Conservation (phyloP, 1,284 basidiomycete species). For the Rhodotorula sp. region DNA sequence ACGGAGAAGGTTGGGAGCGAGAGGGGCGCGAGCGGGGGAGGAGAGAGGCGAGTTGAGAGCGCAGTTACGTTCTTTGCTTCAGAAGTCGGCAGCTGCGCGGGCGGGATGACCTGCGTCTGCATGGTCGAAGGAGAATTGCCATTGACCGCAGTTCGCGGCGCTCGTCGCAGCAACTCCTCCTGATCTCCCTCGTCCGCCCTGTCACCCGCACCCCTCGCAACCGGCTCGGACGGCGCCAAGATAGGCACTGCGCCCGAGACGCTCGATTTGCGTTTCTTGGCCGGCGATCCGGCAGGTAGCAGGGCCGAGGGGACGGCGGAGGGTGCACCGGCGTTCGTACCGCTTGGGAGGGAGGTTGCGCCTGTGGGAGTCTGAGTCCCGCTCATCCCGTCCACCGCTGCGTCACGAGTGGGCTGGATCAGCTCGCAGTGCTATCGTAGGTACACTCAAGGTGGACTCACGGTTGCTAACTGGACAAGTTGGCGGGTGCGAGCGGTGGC, state of each 20-base stretch:
- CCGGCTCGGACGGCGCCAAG: not conserved
- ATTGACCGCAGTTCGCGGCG: not conserved
- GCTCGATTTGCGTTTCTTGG: not conserved
- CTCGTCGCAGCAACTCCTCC: too few species aligned
- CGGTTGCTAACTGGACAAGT: too few species aligned
- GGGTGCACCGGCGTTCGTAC: not conserved
- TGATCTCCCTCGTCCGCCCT: too few species aligned
- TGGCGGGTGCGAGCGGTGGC: too few species aligned
- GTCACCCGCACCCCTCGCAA: too few species aligned
- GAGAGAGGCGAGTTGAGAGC: not conserved
- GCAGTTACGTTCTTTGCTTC: too few species aligned
- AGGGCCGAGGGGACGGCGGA: not conserved
- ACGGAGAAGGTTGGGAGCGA: constrained; percentile 32
- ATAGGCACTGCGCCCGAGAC: too few species aligned
- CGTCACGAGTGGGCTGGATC: too few species aligned
- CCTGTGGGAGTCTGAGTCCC: not conserved
- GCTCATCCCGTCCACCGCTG: not conserved
- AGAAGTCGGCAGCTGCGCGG: too few species aligned
- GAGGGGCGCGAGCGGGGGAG: not conserved
- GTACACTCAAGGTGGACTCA: too few species aligned
- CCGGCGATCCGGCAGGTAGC: not conserved
- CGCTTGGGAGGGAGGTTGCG: not conserved
- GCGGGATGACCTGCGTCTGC: not conserved
- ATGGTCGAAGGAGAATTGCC: not conserved
- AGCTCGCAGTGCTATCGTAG: too few species aligned